Evolutionary conservation across 2,329 filamentous ascomycete genomes (phyloP), one percentile per base, ranked within the genome.

Genomic region (Monosporascus sp.): DNA sequence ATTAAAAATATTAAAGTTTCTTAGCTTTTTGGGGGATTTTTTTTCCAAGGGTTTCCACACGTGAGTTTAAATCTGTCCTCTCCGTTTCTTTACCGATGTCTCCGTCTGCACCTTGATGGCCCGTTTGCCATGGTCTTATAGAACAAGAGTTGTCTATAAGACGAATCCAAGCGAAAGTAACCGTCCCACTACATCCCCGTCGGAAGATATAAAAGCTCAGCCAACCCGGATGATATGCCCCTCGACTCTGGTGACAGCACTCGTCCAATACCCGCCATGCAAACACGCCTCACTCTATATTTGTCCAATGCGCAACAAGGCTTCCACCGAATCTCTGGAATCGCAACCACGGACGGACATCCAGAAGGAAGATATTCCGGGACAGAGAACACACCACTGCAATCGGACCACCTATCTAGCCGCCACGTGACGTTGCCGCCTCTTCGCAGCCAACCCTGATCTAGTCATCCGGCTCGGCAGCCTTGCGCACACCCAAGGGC

Each of bases 31-130:
- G 46, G 52, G 41, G 22, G 47, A 38, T 51, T 17, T 37, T 51
- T 45, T 56, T 38, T 20, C 37, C 45, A 57, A 58, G 47, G 58
- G 50, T 51, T 48, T 52, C 48, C 24, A 22, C 37, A 37, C 18
- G 58, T 60, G 52, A 60, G 58, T 60, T 48, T 37, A 39, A 25
- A 39, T 17, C 25, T 31, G 49, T 50, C 45, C 22, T 27, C 9
- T 54, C 20, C 50, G 20, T 18, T 49, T 48, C 24, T 46, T 22
- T 49, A 31, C 8, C 22, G n/a, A 24, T 31, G 14, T 31, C 31
- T 31, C 35, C 18, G 24, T 41, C 48, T 17, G 41, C 35, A 38
- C 24, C 37, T 41, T 41, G 43, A 17, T 46, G 24, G 22, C 43
- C 43, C 14, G 43, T 46, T 27, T 46, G 43, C 24, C n/a, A 43